phyloP scores from a whole-genome alignment of 768 basidiomycete species.

The Leccinum uliginosum region DNA sequence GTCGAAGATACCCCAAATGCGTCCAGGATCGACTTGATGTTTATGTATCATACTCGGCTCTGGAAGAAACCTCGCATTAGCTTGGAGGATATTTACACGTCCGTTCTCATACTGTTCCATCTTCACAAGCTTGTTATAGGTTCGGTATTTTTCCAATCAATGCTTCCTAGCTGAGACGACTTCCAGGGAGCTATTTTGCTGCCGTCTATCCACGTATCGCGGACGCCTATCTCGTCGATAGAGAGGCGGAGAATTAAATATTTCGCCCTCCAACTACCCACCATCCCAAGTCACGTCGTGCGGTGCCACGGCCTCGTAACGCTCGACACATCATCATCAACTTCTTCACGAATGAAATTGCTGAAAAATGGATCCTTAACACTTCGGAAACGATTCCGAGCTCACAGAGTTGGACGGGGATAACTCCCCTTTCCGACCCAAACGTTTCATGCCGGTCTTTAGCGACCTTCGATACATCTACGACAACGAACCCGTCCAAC shows the following conservation, averaged over 20 bases:
- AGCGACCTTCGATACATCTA: conserved; percentile 84
- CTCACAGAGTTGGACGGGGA: conserved; percentile 67
- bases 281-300: conserved; percentile 80
- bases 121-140: conserved; percentile 76
- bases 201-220: conserved; percentile 82
- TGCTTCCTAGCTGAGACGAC: conserved; percentile 4
- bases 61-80: conserved; percentile 84
- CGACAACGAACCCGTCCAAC: conserved; percentile 75
- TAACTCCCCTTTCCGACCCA: conserved; percentile 84
- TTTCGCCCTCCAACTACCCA: conserved; percentile 89
- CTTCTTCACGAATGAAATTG: conserved; percentile 91
- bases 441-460: conserved; percentile 94
- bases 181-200: conserved; percentile 75
- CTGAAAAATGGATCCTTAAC: conserved; percentile 58
- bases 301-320: conserved; percentile 68
- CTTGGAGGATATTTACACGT: conserved; percentile 79
- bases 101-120: conserved; percentile 64
- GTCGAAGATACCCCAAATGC: conserved; percentile 43
- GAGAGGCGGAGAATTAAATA: conserved; percentile 96
- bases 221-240: conserved; percentile 87
- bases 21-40: conserved; percentile 67
- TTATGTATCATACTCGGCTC: conserved; percentile 76
- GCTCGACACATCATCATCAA: conserved; percentile 76
- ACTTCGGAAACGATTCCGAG: conserved; percentile 19
- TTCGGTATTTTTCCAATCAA: conserved; percentile 28